phyloP scores from a whole-genome alignment of 805 yeast genomes.

The Jamesozyma jinghongensis region DNA sequence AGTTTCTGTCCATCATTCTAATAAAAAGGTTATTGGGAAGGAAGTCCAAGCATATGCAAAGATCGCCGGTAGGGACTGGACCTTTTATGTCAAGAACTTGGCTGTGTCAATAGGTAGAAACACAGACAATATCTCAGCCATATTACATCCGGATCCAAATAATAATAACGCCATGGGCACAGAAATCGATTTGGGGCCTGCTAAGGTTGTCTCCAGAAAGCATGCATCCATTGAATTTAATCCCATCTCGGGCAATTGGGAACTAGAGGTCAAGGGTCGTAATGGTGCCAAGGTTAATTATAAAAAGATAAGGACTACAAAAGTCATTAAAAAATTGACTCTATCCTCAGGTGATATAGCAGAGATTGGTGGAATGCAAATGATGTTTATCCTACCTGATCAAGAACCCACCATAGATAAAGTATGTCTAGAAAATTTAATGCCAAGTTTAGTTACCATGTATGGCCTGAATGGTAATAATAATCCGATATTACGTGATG shows the following conservation, averaged over 20 bases:
- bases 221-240: slow-evolving; percentile 83
- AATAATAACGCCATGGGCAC: background rate
- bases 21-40: slow-evolving; percentile 46
- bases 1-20: slow-evolving; percentile 63
- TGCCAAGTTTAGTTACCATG: slow-evolving; percentile 24
- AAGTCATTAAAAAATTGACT: slow-evolving; percentile 38
- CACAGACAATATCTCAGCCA: slow-evolving; percentile 33
- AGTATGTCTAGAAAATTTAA: slow-evolving; percentile 27
- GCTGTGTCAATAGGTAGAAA: slow-evolving; percentile 75
- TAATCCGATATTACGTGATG: slow-evolving; percentile 8
- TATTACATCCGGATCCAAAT: background rate
- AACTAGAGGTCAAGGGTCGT: slow-evolving; percentile 70
- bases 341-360: slow-evolving; percentile 77
- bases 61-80: slow-evolving; percentile 89
- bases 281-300: slow-evolving; percentile 91
- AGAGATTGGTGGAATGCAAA: slow-evolving; percentile 94
- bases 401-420: slow-evolving; percentile 57
- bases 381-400: slow-evolving; percentile 96
- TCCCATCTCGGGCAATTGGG: slow-evolving; percentile 68
- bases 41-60: slow-evolving; percentile 97
- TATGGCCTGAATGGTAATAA: slow-evolving; percentile 19
- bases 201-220: slow-evolving; percentile 87
- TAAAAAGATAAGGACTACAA: slow-evolving; percentile 35
- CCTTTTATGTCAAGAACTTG: slow-evolving; percentile 76
- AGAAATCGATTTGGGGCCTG: slow-evolving; percentile 87